Conservation (phyloP, 305 asterid genomes). For the Stenogyne calaminthoides region DNA sequence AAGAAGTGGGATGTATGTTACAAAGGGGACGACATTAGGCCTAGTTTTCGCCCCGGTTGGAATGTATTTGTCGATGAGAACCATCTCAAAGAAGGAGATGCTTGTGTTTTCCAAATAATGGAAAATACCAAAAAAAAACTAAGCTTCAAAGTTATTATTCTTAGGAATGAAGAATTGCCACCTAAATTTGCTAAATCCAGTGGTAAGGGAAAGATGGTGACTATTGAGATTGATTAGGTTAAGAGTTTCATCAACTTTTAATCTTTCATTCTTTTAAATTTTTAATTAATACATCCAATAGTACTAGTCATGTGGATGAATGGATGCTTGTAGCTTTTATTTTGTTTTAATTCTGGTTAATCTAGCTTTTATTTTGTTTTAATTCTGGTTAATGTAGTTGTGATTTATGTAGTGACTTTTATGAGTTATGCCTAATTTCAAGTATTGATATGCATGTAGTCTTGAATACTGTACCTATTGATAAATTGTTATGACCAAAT, state of each 20-base stretch:
- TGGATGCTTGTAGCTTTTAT: not conserved
- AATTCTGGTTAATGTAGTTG: no score
- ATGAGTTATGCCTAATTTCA: no score
- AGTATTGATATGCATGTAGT: no score
- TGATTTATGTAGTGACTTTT: no score
- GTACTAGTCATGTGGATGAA: not conserved
- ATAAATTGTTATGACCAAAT: no score
- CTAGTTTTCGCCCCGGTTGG: slow-evolving; percentile 31
- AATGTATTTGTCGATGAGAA: slow-evolving; percentile 39
- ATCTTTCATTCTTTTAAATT: no score
- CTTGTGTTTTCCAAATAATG: slow-evolving; percentile 49
- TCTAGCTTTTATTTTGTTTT: no score
- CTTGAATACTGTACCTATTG: no score
- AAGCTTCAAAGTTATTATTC: slow-evolving; percentile 41
- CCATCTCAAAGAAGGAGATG: slow-evolving; percentile 45
- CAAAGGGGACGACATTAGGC: not conserved
- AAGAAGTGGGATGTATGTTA: slow-evolving; percentile 22
- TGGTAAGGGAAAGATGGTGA: not conserved
- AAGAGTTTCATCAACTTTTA: not conserved
- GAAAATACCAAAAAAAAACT: slow-evolving; percentile 18
- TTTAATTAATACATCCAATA: not conserved
- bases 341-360: no score
- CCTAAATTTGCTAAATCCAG: not conserved
- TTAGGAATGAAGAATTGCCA: slow-evolving; percentile 15
- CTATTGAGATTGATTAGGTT: not conserved